Base-by-base conservation (phyloP, 108 stramenopile species). In the Chaetoceros muelleri region DNA sequence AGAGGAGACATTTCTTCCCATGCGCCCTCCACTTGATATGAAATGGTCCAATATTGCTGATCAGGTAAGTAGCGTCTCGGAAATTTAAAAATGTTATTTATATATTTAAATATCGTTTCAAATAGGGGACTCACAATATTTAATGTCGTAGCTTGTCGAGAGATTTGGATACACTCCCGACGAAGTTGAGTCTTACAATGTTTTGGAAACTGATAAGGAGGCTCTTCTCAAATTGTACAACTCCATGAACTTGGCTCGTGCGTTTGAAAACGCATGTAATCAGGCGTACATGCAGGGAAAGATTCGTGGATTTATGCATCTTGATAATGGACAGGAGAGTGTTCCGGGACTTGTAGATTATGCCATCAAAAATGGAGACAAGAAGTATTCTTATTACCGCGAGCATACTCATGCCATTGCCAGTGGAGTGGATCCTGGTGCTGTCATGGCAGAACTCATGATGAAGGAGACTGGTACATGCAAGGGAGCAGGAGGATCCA, bases 321-420 rank as follows among this genome's bases (percentile, higher is more conserved):
- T 98, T 52, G 97, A 98, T 67, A 98, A 98, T 62, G 97, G 97
- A 2, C 97, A 98, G 71, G 96, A 98, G 63, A 59, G 80, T 53
- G 92, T 98, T 69, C 95, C 96, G 3, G 96, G 87, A 30, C 72
- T 98, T 21, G 79, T 98, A 5, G 94, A 95, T 31, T 94, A 94
- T 62, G 82, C 91, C 63, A 91, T 98, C 62, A 82, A 80, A 49
- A 80, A 63, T 24, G 89, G 75, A 30, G 96, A 98, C 68, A 96
- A 85, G 72, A 98, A 98, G 65, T 87, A 95, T 61, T 92, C 89
- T 31, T 96, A 96, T 70, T 98, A 98, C 81, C 87, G 96, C 45
- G 96, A 98, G 67, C 96, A 98, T 73, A 94, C 94, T n/a, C 96
- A 98, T 65, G 96, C 96, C 2, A 61, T 98, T 60, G 96, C 96